Percentiles rank a stretch among this genome's conserved stretches.
These are phyloP conservation scores for Solanum tarapatanum DNA, from an alignment of 257 asterid genomes.

Conservation along the genomic window DNA sequence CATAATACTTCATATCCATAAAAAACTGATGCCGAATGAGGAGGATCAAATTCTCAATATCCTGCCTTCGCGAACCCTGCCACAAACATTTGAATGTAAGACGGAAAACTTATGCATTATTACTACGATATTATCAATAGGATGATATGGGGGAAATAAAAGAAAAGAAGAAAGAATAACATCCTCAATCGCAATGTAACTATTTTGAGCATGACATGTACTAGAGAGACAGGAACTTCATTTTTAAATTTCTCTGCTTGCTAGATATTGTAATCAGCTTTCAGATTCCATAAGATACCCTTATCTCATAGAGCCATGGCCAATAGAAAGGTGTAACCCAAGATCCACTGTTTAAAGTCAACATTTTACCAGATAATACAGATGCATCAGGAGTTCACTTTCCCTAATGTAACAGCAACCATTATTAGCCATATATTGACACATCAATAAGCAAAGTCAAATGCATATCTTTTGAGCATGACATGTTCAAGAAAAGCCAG, in stretches of 20 bases:
- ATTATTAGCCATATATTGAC: background rate
- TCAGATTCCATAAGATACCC: background rate
- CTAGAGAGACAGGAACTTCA: background rate
- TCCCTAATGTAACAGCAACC: background rate
- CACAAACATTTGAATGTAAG: background rate
- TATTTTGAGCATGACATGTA: background rate
- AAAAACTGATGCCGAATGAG: background rate
- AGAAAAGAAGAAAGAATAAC: background rate
- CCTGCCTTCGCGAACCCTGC: background rate
- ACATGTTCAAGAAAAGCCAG: background rate
- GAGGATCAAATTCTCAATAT: background rate
- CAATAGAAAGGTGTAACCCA: background rate
- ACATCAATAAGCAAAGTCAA: background rate
- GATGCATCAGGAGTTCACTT: background rate
- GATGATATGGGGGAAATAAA: background rate
- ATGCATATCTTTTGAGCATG: background rate
- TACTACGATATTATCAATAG: background rate
- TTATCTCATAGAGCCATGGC: background rate
- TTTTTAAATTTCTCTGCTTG: background rate
- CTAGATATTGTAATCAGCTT: background rate
- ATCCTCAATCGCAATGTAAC: background rate
- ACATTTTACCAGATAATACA: background rate
- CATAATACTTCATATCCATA: background rate
- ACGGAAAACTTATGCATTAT: background rate
- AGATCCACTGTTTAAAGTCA: background rate